Evolutionary conservation across 139 green algal genomes (phyloP), one percentile per base, ranked within the genome.

Genomic region (Chlamydomonas sp.): DNA sequence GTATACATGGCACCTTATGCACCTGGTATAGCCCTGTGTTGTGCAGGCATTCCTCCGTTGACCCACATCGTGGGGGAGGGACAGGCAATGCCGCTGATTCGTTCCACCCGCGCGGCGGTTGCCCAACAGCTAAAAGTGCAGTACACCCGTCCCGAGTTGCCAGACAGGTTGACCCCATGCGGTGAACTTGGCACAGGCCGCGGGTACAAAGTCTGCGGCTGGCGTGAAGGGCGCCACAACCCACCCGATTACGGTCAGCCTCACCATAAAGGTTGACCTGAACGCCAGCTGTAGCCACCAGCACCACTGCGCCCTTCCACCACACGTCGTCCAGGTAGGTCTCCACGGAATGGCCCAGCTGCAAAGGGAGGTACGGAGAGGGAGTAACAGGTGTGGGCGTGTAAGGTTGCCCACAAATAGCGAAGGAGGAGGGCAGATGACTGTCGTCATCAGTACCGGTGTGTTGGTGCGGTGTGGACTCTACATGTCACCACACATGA

Each of bases 241-340:
- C 66, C 66, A 14, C 66, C 12, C 12, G 12, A 71, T 18, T 71
- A 10, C 9, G 66, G 10, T 10, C 66, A 71, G 10, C 66, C 66
- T 4, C 67, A 85, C 80, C 80, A 3, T 18, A 20, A 15, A 78
- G 16, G 80, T 78, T 78, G 80, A 85, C 80, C 16, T 78, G 82
- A 57, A 88, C 84, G 0, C 84, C 84, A 1, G 75, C 84, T 6
- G 75, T 67, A 7, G 63, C 62, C 0, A 71, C 6, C 5, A 12
- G 69, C 17, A 64, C 18, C 4, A 88, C 84, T 0, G 5, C 49
- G 14, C 75, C 84, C 77, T 63, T 59, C 84, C 84, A 88, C 84
- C 84, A 78, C 5, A 31, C 59, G 64, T 66, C 83, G n/a, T 80
- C 73, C 5, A 63, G n/a, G 10, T 81, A 76, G 14, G 4, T n/a